These are phyloP conservation scores for Anethum foeniculum DNA, from an alignment of 140 eudicot genomes.

Conservation along the genomic window DNA sequence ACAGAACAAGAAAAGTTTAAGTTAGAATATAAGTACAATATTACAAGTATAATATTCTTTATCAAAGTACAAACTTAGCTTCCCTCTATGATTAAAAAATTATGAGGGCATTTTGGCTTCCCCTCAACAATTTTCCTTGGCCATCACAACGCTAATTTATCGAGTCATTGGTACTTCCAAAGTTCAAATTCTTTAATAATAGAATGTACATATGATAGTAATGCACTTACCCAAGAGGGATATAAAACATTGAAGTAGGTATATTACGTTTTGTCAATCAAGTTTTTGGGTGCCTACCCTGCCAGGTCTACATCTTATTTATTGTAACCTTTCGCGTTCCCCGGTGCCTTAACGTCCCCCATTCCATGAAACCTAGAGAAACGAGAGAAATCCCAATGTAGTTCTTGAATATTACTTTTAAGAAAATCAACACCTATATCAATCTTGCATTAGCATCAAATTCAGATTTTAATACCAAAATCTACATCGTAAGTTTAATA, in stretches of 20 bases:
- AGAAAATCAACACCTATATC: not conserved
- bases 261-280: not conserved
- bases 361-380: not conserved
- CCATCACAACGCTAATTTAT: not conserved
- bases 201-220: not conserved
- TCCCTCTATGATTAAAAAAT: not conserved
- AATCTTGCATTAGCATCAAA: not conserved
- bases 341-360: not conserved
- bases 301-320: not conserved
- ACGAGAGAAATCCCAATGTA: not conserved
- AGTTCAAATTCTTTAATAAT: not conserved
- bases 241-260: not conserved
- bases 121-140: not conserved
- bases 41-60: not conserved
- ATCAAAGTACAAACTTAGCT: not conserved
- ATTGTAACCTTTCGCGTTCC: not conserved
- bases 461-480: not conserved
- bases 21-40: not conserved
- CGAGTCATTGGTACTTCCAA: not conserved
- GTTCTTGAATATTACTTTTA: not conserved
- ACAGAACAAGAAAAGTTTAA: not conserved
- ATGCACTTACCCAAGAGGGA: not conserved
- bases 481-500: not conserved
- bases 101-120: not conserved
- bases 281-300: not conserved